Percentiles rank a stretch among this genome's conserved stretches.
Conservation (phyloP, 768 basidiomycete species). For the Termitomyces sp. region DNA sequence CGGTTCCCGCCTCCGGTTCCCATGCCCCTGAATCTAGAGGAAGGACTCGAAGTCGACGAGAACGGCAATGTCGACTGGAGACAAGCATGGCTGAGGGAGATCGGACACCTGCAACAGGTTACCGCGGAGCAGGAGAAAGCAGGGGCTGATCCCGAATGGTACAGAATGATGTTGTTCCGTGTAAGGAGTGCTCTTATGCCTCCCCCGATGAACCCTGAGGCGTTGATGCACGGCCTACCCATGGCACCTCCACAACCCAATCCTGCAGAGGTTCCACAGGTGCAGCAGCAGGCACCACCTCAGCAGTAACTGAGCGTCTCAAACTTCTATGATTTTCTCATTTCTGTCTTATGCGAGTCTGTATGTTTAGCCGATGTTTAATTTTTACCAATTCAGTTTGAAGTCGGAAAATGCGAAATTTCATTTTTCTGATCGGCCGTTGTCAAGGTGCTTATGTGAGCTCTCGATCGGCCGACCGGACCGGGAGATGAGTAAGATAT, state of each 20-base stretch:
- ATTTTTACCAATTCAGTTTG: background rate
- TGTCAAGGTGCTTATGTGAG: too few relatives aligned
- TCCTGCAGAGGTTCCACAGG: conserved; percentile 31
- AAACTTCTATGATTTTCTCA: background rate
- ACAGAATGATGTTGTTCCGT: conserved; percentile 78
- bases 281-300: conserved; percentile 17
- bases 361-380: background rate
- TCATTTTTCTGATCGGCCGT: background rate
- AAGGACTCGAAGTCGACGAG: conserved; percentile 68
- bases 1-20: conserved; percentile 54
- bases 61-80: conserved; percentile 80
- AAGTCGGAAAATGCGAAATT: background rate
- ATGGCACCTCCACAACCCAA: conserved; percentile 34
- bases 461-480: background rate
- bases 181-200: conserved; percentile 69
- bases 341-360: background rate
- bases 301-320: background rate
- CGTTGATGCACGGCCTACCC: conserved; percentile 40
- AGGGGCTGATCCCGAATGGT: conserved; percentile 81
- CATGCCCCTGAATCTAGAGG: conserved; percentile 59
- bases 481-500: conserved; percentile 6
- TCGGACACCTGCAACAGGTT: conserved; percentile 68
- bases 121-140: conserved; percentile 80
- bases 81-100: conserved; percentile 74
- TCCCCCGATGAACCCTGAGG: conserved; percentile 45